Conservation (phyloP, 2,329 filamentous ascomycete genomes). For the Penicillium hordei region DNA sequence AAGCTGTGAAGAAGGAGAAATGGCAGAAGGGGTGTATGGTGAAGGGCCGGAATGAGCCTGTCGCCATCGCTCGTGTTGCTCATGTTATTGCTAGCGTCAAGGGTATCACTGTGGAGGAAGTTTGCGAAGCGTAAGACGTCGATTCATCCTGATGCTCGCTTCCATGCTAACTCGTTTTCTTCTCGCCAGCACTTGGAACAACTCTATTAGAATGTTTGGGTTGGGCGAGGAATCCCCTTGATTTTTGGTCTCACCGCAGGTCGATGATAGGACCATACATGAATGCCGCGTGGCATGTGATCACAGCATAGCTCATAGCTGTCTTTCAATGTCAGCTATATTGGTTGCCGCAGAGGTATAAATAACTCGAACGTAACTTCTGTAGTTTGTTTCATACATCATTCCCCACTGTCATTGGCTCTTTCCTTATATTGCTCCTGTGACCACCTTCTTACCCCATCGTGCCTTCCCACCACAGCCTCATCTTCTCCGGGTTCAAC, state of each 20-base stretch:
- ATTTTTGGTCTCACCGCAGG: neutral
- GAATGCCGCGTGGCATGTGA: neutral
- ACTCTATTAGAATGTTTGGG: constrained; percentile 77
- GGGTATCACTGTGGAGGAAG: constrained; percentile 72
- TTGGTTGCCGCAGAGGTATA: neutral
- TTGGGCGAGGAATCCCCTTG: constrained; percentile 52
- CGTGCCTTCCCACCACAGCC: too few species aligned
- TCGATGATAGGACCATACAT: neutral
- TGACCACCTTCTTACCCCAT: too few species aligned
- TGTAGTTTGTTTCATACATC: neutral
- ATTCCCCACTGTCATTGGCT: neutral
- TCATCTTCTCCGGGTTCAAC: too few species aligned
- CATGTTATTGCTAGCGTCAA: constrained; percentile 85
- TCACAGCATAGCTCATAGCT: neutral
- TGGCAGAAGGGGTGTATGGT: constrained; percentile 86
- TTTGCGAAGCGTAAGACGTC: constrained; percentile 69
- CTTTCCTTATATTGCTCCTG: neutral
- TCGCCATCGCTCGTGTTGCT: constrained; percentile 82
- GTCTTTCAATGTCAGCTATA: neutral
- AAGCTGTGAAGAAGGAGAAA: constrained; percentile 92
- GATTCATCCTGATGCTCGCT: neutral
- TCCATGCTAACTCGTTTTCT: constrained; percentile 24
- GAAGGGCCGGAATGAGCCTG: constrained; percentile 93
- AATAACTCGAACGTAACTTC: neutral
- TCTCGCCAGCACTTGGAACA: constrained; percentile 66